Conservation (phyloP, 2,329 filamentous ascomycete genomes). For the Phyllosticta capitalensis region DNA sequence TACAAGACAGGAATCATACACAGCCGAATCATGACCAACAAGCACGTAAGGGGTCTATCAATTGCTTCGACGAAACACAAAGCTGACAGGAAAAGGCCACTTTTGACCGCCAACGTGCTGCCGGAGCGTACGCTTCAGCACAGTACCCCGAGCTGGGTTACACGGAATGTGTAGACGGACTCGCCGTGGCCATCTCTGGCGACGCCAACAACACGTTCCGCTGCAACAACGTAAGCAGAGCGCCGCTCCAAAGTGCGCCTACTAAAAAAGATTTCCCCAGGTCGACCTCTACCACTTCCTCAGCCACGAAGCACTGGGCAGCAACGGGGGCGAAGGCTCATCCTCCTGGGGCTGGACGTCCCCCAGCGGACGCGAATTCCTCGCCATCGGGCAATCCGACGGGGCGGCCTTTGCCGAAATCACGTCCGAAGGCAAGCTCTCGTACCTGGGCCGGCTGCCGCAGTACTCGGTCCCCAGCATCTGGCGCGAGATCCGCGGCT, state of each 20-base stretch:
- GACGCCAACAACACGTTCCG: slow-evolving; percentile 27
- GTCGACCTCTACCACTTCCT: slow-evolving; percentile 49
- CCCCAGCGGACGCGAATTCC: slow-evolving; percentile 44
- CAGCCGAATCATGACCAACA: slow-evolving; percentile 25
- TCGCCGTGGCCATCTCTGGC: slow-evolving; percentile 27
- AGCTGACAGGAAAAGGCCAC: slow-evolving; percentile 26
- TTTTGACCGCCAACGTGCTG: slow-evolving; percentile 25
- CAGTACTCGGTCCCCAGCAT: slow-evolving; percentile 36
- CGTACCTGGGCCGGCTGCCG: slow-evolving; percentile 46
- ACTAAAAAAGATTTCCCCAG: slow-evolving; percentile 12
- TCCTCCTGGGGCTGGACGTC: slow-evolving; percentile 48
- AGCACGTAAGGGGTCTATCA: slow-evolving; percentile 16
- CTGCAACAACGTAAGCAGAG: slow-evolving; percentile 26
- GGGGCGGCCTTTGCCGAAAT: slow-evolving; percentile 48
- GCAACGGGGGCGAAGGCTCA: slow-evolving; percentile 33
- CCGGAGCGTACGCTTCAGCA: slow-evolving; percentile 24
- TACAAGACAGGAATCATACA: slow-evolving; percentile 33
- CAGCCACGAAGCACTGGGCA: slow-evolving; percentile 45
- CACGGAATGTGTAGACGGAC: slow-evolving; percentile 28
- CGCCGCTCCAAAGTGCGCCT: not conserved
- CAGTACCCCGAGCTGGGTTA: slow-evolving; percentile 26
- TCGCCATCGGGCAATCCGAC: slow-evolving; percentile 45
- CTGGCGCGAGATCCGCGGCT: slow-evolving; percentile 45
- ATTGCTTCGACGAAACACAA: slow-evolving; percentile 6
- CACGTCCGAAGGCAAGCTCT: slow-evolving; percentile 39